Evolutionary conservation across 257 asterid genomes (phyloP), one percentile per base, ranked within the genome.

Genomic region (Penstemon newberryi): DNA sequence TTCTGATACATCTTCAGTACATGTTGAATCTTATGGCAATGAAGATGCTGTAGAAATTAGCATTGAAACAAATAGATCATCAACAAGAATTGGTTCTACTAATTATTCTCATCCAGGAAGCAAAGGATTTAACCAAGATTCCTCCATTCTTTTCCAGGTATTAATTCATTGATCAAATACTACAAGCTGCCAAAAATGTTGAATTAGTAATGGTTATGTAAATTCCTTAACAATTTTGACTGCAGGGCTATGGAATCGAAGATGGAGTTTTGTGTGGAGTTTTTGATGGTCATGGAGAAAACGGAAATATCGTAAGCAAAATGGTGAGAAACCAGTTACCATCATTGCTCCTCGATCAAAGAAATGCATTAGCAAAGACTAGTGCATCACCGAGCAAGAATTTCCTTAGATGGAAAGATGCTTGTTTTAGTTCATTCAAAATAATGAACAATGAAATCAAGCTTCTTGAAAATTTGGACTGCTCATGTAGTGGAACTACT

Each of bases 231-330:
- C 33, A 25, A 25, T 25, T 25, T 25, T 25, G 33, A 25, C 67
- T 25, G 56, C 75, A 89, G 98, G 92, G 95, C 3, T 92, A 84
- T 65, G 96, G 92, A 49, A 74, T 73, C 33, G 91, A 84, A 67
- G 83, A 83, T 65, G 96, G 96, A 73, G 80, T 43, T 3, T 71
- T 87, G 2, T 65, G 90, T 60, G 96, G 83, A 18, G 90, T 92
- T 7, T 92, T 89, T 69, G 98, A 92, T 72, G 98, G 98, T 42
- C 97, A 92, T 81, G 98, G 98, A 0, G 41, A 71, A 46, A 80
- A 82, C 67, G 98, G 98, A 41, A 95, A 89, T 54, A 72, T 55
- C 8, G 83, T 86, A 58, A 88, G 96, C 85, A 80, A 78, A 55
- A 55, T 85, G 63, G 97, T 86, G 71, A 80, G 92, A 60, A 85